Base-by-base conservation (phyloP, 2,329 filamentous ascomycete genomes). In the Zasmidium cellare region DNA sequence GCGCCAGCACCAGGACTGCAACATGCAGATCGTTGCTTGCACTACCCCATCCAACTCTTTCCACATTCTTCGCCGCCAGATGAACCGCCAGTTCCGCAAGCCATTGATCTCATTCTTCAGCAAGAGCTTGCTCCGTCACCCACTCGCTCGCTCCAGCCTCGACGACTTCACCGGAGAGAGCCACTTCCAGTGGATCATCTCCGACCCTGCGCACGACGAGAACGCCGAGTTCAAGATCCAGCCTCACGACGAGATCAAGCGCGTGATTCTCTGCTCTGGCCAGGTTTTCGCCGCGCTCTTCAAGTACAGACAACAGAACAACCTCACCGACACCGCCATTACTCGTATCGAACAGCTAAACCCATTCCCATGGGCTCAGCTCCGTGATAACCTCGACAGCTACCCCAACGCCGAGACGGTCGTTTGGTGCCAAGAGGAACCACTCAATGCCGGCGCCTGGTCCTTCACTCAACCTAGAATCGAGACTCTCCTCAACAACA, bases 1-100 rank as follows among this genome's bases (percentile, higher is more conserved):
- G 55, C 91, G 94, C 68, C 94, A 97, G 79, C 94, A 99, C 81
- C 94, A 99, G 80, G 94, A 99, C 80, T 96, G 92, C 84, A 99
- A 99, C 81, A 96, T 99, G 87, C 94, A 99, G 80, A 89, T 99
- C 74, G 92, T 88, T 56, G 96, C 94, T 82, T 92, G 96, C 86
- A 99, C 94, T n/a, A 90, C 89, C 48, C 94, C 94, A 24, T 85
- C 93, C 65, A 99, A 99, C 78, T 77, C 96, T 74, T 99, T 99
- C 88, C 94, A 99, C 79, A 87, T 94, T 67, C 85, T 99, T 64
- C 90, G 94, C 75, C 87, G 94, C 77, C 94, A 99, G 81, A 96
- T 99, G 87, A 92, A 97, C 84, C 87, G 94, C 72, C 93, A 99
- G 75, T 99, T 99, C 89, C 87, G 94, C 80, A 99, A 99, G 83